Evolutionary conservation across 176 grass and related monocot species (phyloP).

Genomic region (Triticum monococcum): DNA sequence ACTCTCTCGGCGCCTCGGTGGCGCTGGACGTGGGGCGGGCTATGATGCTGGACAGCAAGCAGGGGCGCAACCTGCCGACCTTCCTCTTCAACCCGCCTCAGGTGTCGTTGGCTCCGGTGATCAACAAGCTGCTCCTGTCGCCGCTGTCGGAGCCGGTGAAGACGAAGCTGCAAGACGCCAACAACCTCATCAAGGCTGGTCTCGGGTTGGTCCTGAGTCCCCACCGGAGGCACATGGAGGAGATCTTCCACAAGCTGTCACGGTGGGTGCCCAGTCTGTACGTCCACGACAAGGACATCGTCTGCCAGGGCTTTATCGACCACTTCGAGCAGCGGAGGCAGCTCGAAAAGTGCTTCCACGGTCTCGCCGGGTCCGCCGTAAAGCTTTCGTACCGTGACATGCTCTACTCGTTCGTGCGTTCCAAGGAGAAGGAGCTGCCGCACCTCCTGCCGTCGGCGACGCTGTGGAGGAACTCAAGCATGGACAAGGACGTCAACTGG

Average conservation of each 20-base stretch:
- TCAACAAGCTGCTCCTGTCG: neutral
- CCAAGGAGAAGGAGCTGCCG: neutral
- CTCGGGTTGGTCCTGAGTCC: neutral
- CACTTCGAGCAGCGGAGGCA: slow-evolving; percentile 15
- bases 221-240: neutral
- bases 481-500: neutral
- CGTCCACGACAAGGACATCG: neutral
- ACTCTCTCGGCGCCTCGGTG: neutral
- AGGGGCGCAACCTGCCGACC: too few relatives aligned
- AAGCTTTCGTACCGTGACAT: slow-evolving; percentile 7
- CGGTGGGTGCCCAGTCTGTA: neutral
- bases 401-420: neutral
- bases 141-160: neutral
- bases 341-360: neutral
- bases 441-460: neutral
- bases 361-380: neutral
- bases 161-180: neutral
- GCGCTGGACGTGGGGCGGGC: neutral
- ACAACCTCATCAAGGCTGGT: neutral
- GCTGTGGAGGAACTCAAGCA: slow-evolving; percentile 11
- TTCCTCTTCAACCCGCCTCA: neutral
- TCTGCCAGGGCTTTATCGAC: neutral
- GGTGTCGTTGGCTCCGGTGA: neutral
- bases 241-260: too few relatives aligned
- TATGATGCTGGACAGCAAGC: neutral